These are phyloP conservation scores for Puccinia polysora DNA, from an alignment of 1,284 basidiomycete genomes.

Conservation along the genomic window DNA sequence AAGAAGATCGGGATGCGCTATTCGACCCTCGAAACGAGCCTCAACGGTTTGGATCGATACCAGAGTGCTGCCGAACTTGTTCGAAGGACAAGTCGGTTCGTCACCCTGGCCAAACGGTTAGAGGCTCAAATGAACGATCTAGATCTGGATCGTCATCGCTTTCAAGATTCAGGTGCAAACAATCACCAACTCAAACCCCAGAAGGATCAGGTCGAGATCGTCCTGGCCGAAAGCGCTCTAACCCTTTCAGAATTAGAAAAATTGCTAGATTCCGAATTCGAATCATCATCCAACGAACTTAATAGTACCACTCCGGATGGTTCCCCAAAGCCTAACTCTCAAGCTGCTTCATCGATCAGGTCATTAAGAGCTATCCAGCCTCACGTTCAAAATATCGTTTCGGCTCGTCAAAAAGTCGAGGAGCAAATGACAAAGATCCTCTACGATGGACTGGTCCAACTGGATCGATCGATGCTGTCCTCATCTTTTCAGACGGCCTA, in stretches of 20 bases:
- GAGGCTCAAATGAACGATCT: constrained; percentile 54
- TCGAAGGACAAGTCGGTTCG: constrained; percentile 72
- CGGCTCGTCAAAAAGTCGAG: constrained; percentile 10
- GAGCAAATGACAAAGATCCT: constrained; percentile 20
- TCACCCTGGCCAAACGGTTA: constrained; percentile 70
- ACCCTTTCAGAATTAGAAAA: constrained; percentile 24
- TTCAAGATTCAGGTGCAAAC: background rate
- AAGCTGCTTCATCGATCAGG: constrained; percentile 11
- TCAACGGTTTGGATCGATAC: constrained; percentile 67
- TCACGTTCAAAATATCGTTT: constrained; percentile 14
- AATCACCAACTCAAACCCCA: background rate
- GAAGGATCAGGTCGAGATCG: constrained; percentile 6
- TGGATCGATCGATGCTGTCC: constrained; percentile 73
- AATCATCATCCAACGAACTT: background rate
- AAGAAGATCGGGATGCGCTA: constrained; percentile 78
- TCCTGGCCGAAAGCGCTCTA: constrained; percentile 12
- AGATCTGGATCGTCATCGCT: background rate
- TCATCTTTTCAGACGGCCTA: constrained; percentile 90
- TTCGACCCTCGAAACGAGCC: constrained; percentile 65
- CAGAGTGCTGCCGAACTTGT: constrained; percentile 77
- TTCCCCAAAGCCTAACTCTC: background rate
- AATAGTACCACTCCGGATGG: too few relatives aligned
- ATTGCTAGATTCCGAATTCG: background rate
- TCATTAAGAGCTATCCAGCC: constrained; percentile 7
- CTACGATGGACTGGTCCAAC: constrained; percentile 15